These are phyloP conservation scores for Penicillium bovifimosum DNA, from an alignment of 495 filamentous ascomycete species.

Conservation along the genomic window DNA sequence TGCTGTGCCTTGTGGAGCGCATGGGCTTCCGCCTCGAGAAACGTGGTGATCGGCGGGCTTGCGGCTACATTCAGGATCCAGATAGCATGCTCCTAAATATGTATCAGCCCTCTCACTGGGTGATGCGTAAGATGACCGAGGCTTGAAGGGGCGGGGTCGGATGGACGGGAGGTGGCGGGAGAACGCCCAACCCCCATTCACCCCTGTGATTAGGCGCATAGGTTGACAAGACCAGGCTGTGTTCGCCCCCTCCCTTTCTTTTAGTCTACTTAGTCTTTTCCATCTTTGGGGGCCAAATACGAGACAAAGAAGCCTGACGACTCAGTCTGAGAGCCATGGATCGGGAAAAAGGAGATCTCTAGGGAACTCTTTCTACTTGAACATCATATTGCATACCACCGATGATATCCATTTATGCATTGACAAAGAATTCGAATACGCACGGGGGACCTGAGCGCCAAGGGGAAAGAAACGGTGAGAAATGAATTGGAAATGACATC, in stretches of 20 bases:
- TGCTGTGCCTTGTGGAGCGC: slow-evolving; percentile 64
- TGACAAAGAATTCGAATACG: background rate
- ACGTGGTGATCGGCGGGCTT: slow-evolving; percentile 42
- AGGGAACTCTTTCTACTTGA: background rate
- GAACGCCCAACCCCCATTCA: background rate
- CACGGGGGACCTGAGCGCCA: background rate
- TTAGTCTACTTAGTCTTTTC: background rate
- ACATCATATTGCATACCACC: too few relatives aligned
- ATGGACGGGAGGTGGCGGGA: background rate
- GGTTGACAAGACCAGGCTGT: background rate
- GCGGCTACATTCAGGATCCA: slow-evolving; percentile 80
- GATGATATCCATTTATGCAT: too few relatives aligned
- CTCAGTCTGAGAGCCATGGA: background rate
- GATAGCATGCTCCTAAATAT: slow-evolving; percentile 78
- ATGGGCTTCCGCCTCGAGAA: slow-evolving; percentile 72
- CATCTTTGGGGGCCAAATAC: slow-evolving; percentile 5
- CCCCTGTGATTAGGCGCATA: background rate
- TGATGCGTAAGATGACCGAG: slow-evolving; percentile 61
- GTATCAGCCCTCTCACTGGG: slow-evolving; percentile 75
- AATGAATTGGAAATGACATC: background rate
- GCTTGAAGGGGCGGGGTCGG: background rate
- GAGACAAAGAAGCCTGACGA: background rate
- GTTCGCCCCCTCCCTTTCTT: background rate
- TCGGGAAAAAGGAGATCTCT: background rate
- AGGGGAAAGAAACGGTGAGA: background rate